These are phyloP conservation scores for Boechera divaricarpa DNA, from an alignment of 345 rosid genomes.

Conservation along the genomic window DNA sequence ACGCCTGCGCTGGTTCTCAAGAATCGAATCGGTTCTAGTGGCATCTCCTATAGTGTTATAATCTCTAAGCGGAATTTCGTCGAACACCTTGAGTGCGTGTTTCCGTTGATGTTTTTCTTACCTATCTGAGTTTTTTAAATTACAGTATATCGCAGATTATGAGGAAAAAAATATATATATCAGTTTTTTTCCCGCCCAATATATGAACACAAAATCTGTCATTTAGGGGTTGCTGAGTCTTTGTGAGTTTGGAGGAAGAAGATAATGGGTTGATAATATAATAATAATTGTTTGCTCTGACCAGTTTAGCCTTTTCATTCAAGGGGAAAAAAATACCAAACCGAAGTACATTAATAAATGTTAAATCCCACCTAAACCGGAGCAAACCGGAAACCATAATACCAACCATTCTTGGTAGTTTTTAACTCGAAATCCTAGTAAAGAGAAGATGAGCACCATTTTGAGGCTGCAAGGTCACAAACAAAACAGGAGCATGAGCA, in stretches of 20 bases:
- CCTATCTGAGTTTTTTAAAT: not conserved
- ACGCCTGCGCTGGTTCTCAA: slow-evolving; percentile 48
- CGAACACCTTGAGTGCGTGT: slow-evolving; percentile 49
- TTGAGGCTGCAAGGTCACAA: slow-evolving; percentile 66
- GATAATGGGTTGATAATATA: slow-evolving; percentile 7
- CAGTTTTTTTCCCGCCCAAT: slow-evolving; percentile 5
- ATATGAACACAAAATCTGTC: not conserved
- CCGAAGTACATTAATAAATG: not conserved
- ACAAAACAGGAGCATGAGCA: slow-evolving; percentile 69
- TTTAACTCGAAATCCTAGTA: slow-evolving; percentile 42
- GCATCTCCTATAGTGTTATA: slow-evolving; percentile 43
- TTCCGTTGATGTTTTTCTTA: not conserved
- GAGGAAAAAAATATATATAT: not conserved
- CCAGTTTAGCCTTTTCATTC: slow-evolving; percentile 5
- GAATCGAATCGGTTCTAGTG: slow-evolving; percentile 53
- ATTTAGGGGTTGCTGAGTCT: not conserved
- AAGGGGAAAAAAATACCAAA: slow-evolving; percentile 2
- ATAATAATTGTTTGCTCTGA: not conserved
- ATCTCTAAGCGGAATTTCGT: slow-evolving; percentile 47
- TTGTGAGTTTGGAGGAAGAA: not conserved
- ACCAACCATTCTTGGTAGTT: slow-evolving; percentile 3
- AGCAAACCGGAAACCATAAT: not conserved
- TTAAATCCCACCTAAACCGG: slow-evolving; percentile 15
- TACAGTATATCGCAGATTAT: not conserved
- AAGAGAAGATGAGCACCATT: slow-evolving; percentile 71